A percentile compares a stretch with the other conserved stretches of the same genome.
Evolutionary conservation across 495 filamentous ascomycete species (phyloP).

Genomic region (Hapsidospora chrysogenum): DNA sequence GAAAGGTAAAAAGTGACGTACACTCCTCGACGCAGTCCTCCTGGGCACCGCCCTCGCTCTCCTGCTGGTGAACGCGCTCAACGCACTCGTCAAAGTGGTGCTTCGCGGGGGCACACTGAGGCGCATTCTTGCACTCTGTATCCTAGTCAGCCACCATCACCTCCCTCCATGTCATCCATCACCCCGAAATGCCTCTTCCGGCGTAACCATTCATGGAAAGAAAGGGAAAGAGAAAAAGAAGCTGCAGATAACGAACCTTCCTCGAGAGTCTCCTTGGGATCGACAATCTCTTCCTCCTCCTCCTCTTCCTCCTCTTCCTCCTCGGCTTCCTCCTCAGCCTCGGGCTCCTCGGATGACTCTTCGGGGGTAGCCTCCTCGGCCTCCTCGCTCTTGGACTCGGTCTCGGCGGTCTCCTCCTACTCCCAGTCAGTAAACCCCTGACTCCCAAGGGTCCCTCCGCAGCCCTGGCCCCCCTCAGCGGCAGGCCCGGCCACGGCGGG

Average conservation of each 20-base stretch:
- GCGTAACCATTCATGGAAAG: not conserved
- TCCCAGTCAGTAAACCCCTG: conserved; percentile 9
- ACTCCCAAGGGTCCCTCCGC: not conserved
- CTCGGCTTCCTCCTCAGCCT: conserved; percentile 29
- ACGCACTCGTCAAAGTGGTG: conserved; percentile 97
- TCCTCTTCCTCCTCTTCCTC: conserved; percentile 68
- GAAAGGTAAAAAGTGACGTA: no score
- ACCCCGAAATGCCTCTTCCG: conserved; percentile 2
- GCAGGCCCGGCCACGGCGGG: no score
- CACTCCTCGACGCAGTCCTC: conserved; percentile 99
- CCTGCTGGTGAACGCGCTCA: conserved; percentile 66
- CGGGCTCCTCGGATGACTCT: conserved; percentile 28
- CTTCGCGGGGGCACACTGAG: conserved; percentile 72
- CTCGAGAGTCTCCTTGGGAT: conserved; percentile 75
- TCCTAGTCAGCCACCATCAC: not conserved
- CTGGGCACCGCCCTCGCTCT: conserved; percentile 35
- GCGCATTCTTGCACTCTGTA: conserved; percentile 76
- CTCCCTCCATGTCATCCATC: not conserved
- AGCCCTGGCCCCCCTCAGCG: no score
- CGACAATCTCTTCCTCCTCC: conserved; percentile 77
- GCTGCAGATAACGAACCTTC: conserved; percentile 51
- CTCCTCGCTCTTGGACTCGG: conserved; percentile 27
- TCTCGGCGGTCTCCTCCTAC: conserved; percentile 28
- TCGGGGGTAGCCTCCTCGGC: conserved; percentile 29
- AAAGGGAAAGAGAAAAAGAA: not conserved